Conservation (phyloP, 257 asterid species). For the Cinchona pubescens region DNA sequence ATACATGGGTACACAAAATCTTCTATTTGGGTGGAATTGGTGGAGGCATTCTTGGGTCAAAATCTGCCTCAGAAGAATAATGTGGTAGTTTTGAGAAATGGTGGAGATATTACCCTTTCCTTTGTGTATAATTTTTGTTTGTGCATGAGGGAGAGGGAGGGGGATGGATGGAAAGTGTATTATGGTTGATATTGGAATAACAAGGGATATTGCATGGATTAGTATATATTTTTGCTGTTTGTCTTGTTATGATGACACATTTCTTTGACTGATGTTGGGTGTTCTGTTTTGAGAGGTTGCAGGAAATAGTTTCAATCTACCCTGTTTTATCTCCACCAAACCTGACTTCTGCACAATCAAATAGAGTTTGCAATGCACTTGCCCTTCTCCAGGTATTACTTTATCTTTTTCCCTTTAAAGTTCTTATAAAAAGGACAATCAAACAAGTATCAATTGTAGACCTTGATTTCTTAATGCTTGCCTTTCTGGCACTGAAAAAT, state of each 20-base stretch:
- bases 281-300: conserved; percentile 22
- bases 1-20: not conserved
- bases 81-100: no score
- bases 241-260: not conserved
- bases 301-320: conserved; percentile 94
- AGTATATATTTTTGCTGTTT: not conserved
- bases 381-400: conserved; percentile 86
- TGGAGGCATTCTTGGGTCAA: no score
- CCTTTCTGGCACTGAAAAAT: not conserved
- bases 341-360: conserved; percentile 85
- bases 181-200: not conserved
- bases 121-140: no score
- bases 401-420: not conserved
- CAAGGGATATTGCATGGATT: not conserved
- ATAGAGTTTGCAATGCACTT: conserved; percentile 96
- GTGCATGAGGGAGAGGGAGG: not conserved
- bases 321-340: conserved; percentile 95
- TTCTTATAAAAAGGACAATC: not conserved
- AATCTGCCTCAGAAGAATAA: no score
- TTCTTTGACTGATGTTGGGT: not conserved
- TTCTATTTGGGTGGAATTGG: no score
- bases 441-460: not conserved
- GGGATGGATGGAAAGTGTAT: no score
- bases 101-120: no score
- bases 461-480: not conserved